A percentile compares a stretch with the other conserved stretches of the same genome.
These are phyloP conservation scores for Bruguiera gymnorhiza DNA, from an alignment of 345 rosid genomes.

Conservation along the genomic window DNA sequence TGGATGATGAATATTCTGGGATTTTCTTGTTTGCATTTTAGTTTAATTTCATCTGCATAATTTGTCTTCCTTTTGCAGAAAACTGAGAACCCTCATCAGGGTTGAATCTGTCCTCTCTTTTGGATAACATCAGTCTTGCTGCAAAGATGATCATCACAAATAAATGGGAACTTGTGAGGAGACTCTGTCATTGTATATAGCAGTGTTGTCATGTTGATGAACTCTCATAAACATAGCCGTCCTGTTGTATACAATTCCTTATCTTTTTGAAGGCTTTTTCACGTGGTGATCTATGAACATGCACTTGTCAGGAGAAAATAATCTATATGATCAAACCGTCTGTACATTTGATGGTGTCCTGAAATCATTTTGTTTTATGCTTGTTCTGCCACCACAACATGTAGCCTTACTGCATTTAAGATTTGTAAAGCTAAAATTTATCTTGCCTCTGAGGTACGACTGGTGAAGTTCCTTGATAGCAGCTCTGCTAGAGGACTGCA, in stretches of 20 bases:
- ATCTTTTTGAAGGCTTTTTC: no score
- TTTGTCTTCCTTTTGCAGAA: conserved; percentile 14
- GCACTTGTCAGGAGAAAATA: no score
- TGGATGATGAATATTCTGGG: neutral
- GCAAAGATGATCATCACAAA: conserved; percentile 2
- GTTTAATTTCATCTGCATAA: neutral
- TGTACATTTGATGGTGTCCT: no score
- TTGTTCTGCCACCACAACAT: no score
- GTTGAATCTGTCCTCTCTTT: conserved; percentile 5
- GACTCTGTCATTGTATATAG: conserved; percentile 2
- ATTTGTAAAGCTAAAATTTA: no score
- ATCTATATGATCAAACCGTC: no score
- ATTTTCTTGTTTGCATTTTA: neutral
- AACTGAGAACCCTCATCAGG: conserved; percentile 16
- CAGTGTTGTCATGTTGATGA: neutral
- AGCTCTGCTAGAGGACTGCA: no score
- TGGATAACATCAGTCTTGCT: neutral
- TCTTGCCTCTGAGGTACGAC: no score
- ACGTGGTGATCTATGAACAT: no score
- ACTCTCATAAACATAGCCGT: neutral
- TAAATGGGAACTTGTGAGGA: conserved; percentile 18
- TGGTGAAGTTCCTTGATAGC: no score
- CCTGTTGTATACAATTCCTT: neutral
- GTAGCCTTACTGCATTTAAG: no score
- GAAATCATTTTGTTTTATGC: no score